Percentiles rank a stretch among this genome's conserved stretches.
Conservation (phyloP, 257 asterid species). For the Solanum piurae region DNA sequence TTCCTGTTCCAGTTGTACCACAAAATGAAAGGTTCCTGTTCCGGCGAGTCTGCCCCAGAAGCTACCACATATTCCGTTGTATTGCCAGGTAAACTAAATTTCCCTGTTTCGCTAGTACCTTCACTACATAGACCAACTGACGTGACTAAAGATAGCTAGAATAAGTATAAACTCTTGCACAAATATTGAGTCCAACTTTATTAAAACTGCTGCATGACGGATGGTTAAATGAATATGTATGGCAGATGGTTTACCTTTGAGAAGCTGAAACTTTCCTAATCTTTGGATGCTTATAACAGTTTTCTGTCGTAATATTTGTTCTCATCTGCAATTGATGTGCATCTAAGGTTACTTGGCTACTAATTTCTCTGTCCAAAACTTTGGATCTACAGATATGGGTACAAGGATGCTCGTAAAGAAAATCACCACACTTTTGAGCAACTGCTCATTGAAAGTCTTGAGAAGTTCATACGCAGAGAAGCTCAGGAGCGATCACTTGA, state of each 20-base stretch:
- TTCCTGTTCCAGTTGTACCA: slow-evolving; percentile 87
- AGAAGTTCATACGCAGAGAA: slow-evolving; percentile 86
- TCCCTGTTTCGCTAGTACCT: not conserved
- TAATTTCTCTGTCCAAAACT: not conserved
- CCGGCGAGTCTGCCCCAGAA: slow-evolving; percentile 75
- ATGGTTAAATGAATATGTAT: not conserved
- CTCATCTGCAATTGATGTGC: not conserved
- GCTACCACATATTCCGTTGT: slow-evolving; percentile 92
- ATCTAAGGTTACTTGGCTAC: not conserved
- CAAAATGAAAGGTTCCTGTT: slow-evolving; percentile 84
- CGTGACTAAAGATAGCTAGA: not conserved
- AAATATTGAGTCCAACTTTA: not conserved
- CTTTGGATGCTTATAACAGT: not conserved
- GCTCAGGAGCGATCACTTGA: slow-evolving; percentile 92
- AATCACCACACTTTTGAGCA: slow-evolving; percentile 89
- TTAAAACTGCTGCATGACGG: not conserved
- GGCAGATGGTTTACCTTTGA: not conserved
- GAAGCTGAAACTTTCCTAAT: not conserved
- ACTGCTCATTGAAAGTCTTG: slow-evolving; percentile 84
- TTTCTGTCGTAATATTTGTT: not conserved
- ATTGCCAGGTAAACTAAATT: slow-evolving; percentile 68
- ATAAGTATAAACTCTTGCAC: not conserved
- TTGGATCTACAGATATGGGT: slow-evolving; percentile 65
- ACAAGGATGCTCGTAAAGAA: slow-evolving; percentile 95
- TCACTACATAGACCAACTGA: not conserved